These are phyloP conservation scores for Leptographium wingfieldii DNA, from an alignment of 2,329 filamentous ascomycete species.

Conservation along the genomic window DNA sequence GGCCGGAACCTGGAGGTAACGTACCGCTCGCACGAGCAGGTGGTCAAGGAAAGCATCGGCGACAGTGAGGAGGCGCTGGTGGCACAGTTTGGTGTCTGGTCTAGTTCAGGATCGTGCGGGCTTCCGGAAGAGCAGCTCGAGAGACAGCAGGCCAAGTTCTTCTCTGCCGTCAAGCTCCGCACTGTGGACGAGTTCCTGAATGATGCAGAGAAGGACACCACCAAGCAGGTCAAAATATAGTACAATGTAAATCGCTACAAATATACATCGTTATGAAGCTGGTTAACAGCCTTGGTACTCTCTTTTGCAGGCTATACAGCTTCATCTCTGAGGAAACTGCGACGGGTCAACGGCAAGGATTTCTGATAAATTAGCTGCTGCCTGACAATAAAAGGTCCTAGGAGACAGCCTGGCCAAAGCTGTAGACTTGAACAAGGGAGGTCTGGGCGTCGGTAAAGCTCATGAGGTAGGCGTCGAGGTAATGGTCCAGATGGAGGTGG, in stretches of 20 bases:
- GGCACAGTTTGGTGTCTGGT: slow-evolving; percentile 3
- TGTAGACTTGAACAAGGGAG: slow-evolving; percentile 2
- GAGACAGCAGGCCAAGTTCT: slow-evolving; percentile 1
- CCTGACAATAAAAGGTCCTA: slow-evolving; percentile 1
- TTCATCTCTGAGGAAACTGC: background rate
- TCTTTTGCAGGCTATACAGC: too few species aligned
- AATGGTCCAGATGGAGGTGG: slow-evolving; percentile 1
- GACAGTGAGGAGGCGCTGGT: background rate
- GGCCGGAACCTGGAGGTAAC: background rate
- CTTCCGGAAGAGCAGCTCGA: background rate
- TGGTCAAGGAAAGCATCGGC: background rate
- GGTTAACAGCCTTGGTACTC: too few species aligned
- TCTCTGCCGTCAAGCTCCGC: background rate
- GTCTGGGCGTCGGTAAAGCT: slow-evolving; percentile 1
- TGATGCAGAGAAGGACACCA: background rate
- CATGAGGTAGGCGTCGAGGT: background rate
- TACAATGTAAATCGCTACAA: too few species aligned
- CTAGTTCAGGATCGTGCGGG: background rate
- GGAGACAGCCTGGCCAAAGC: slow-evolving; percentile 1
- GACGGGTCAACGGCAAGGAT: background rate
- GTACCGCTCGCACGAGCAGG: background rate
- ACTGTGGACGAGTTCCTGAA: slow-evolving; percentile 1
- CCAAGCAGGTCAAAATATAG: background rate
- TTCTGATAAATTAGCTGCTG: background rate
- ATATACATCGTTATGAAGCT: too few species aligned